phyloP scores from a whole-genome alignment of 2,329 filamentous ascomycete genomes.

The Aspergillus neoniger region DNA sequence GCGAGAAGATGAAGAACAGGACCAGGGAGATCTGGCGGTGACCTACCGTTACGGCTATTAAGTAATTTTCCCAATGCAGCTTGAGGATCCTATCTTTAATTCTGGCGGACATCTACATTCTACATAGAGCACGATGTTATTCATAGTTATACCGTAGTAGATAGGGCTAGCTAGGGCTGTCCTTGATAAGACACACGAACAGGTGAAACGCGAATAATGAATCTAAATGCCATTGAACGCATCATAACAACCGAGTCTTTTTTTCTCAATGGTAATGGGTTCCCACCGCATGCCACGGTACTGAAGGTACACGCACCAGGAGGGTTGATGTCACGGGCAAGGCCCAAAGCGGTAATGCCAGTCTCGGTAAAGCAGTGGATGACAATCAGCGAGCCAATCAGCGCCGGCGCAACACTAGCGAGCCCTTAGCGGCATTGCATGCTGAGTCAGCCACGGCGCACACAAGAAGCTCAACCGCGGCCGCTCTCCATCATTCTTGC shows the following conservation, averaged over 20 bases:
- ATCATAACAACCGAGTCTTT: neutral
- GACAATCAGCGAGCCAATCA: constrained; percentile 20
- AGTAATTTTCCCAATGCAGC: neutral
- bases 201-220: constrained; percentile 3
- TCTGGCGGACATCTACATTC: neutral
- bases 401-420: constrained; percentile 21
- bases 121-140: neutral
- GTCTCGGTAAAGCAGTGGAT: constrained; percentile 24
- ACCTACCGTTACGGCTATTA: constrained; percentile 45
- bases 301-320: constrained; percentile 9
- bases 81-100: neutral
- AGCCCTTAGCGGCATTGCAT: constrained; percentile 31
- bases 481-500: constrained; percentile 39
- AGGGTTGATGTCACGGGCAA: constrained; percentile 8
- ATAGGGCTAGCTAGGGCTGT: constrained; percentile 18
- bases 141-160: neutral
- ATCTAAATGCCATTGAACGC: neutral
- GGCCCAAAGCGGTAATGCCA: constrained; percentile 14
- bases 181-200: neutral
- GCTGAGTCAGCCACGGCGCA: constrained; percentile 46
- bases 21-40: constrained; percentile 45
- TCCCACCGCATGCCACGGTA: constrained; percentile 6
- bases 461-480: constrained; percentile 42
- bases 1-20: constrained; percentile 36
- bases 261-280: neutral